Conservation (phyloP, 148 eudicot species). For the Chenopodium berlandieri region DNA sequence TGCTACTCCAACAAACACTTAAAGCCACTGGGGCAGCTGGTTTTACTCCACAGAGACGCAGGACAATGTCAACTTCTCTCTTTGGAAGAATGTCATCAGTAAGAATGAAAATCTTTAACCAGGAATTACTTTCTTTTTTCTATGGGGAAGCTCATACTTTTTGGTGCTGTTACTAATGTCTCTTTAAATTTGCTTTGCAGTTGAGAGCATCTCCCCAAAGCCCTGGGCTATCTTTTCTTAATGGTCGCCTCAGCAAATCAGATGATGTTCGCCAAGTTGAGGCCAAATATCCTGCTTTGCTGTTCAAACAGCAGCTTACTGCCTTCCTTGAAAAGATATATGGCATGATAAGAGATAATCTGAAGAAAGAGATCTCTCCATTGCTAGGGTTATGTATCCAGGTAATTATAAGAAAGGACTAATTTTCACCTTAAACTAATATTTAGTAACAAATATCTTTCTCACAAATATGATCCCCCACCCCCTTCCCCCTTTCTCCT, state of each 20-base stretch:
- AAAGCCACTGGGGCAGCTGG: constrained; percentile 95
- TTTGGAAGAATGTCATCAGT: constrained; percentile 99
- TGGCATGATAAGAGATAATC: constrained; percentile 95
- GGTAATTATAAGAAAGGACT: constrained; percentile 35
- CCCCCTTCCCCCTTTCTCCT: no score
- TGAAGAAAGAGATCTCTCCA: constrained; percentile 95
- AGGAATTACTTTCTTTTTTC: background rate
- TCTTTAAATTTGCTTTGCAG: constrained; percentile 30
- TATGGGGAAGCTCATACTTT: background rate
- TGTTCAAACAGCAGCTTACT: constrained; percentile 96
- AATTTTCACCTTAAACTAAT: no score
- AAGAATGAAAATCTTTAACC: constrained; percentile 20
- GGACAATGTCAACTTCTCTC: constrained; percentile 82
- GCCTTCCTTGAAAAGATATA: constrained; percentile 98
- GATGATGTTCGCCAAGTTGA: constrained; percentile 92
- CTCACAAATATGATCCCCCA: no score
- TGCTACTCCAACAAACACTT: constrained; percentile 95
- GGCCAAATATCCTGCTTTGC: constrained; percentile 97
- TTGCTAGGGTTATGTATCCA: constrained; percentile 91
- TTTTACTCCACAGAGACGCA: constrained; percentile 83
- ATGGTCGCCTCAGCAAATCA: constrained; percentile 65
- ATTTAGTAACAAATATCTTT: no score
- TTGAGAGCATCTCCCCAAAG: constrained; percentile 87
- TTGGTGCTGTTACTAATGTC: background rate
- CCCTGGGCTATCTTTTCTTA: constrained; percentile 73